A percentile compares a stretch with the other conserved stretches of the same genome.
Evolutionary conservation across 768 basidiomycete species (phyloP).

Genomic region (Podaxis mareebaensis): DNA sequence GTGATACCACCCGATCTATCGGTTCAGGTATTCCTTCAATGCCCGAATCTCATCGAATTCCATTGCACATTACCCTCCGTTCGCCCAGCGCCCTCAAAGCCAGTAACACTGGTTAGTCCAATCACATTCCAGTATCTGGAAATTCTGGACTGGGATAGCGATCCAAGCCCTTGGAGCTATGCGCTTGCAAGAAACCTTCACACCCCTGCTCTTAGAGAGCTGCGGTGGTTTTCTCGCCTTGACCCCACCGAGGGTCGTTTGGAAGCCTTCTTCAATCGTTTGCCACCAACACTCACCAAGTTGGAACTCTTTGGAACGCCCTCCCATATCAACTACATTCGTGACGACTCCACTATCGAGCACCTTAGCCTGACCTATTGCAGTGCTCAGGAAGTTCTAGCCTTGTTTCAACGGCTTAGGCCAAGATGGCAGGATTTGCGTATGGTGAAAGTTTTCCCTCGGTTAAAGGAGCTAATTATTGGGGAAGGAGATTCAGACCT

Average conservation of each 20-base stretch:
- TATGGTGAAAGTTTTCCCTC: not conserved
- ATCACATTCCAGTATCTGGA: not conserved
- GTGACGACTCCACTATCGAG: not conserved
- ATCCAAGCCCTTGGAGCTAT: not conserved
- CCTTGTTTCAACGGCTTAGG: not conserved
- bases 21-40: conserved; percentile 5
- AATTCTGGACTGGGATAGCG: not conserved
- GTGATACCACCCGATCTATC: not conserved
- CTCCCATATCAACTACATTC: not conserved
- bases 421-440: not conserved
- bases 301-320: not conserved
- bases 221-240: not conserved
- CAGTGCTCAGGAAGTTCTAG: not conserved
- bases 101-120: not conserved
- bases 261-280: not conserved
- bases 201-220: not conserved
- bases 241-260: not conserved
- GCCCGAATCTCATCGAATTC: conserved; percentile 3
- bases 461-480: not conserved
- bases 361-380: not conserved
- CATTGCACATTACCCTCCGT: not conserved
- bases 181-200: not conserved
- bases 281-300: not conserved
- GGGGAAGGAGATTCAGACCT: not conserved
- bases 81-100: not conserved